These are phyloP conservation scores for Logfia minima DNA, from an alignment of 129 eudicot genomes.

Conservation along the genomic window DNA sequence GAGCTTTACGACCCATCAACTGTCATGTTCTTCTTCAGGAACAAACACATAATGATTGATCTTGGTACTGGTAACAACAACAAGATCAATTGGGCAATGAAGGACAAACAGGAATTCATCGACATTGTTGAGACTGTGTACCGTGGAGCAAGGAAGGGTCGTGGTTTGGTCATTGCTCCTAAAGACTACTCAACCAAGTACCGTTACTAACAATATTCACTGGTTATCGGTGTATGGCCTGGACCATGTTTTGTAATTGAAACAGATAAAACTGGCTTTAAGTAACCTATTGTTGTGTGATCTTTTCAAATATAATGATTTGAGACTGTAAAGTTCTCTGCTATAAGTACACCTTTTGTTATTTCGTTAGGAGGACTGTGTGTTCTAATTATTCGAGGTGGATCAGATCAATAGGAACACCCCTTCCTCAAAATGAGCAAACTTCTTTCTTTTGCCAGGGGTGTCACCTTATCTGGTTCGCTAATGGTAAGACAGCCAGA, in stretches of 20 bases:
- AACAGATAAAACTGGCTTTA: neutral
- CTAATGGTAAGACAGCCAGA: too few relatives aligned
- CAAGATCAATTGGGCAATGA: slow-evolving; percentile 94
- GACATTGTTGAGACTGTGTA: slow-evolving; percentile 94
- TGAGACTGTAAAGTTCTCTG: neutral
- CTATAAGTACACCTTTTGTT: neutral
- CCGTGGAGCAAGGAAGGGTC: slow-evolving; percentile 91
- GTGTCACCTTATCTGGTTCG: too few relatives aligned
- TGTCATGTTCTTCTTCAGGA: slow-evolving; percentile 87
- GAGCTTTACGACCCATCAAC: slow-evolving; percentile 86
- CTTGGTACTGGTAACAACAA: slow-evolving; percentile 95
- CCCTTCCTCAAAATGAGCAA: neutral
- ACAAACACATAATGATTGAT: slow-evolving; percentile 90
- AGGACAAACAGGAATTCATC: slow-evolving; percentile 91
- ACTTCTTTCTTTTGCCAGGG: too few relatives aligned
- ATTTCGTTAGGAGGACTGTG: neutral
- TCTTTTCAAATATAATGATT: neutral
- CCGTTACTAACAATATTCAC: slow-evolving; percentile 43
- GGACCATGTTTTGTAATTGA: slow-evolving; percentile 1
- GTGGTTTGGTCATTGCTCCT: slow-evolving; percentile 86
- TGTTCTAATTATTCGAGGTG: neutral
- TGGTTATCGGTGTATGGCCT: neutral
- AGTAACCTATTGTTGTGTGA: neutral
- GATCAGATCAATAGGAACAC: neutral
- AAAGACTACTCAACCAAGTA: slow-evolving; percentile 92